Base-by-base conservation (phyloP, 306 rosid genomes). In the Cicer bijugum region DNA sequence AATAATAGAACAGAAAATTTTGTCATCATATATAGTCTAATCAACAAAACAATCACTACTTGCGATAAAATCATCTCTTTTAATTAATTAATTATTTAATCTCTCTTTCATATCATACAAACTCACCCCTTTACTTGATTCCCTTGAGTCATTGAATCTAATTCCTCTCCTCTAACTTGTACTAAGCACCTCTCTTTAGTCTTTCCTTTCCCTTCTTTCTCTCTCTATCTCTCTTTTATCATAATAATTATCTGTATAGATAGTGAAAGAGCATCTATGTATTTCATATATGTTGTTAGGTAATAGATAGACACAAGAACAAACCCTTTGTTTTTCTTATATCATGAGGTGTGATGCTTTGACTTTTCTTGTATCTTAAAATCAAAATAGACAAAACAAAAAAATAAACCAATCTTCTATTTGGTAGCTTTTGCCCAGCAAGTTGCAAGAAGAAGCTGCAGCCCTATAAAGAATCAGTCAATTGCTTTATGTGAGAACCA, bases 81-180 rank as follows among this genome's bases (percentile, higher is more conserved):
- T 23, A 57, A 57, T 57, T 67, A 60, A 52, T 46, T 46, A 62
- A 45, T 12, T 64, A 76, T 55, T 64, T 66, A 65, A 65, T 72
- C 57, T 43, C 66, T 50, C 64, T 80, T 11, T 74, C 68, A 40
- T 51, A 7, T 14, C 69, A 50, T 50, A 48, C 72, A 38, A 17
- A 66, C 44, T 28, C 44, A 12, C 44, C 12, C 79, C 81, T 81
- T 78, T 74, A 79, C 80, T 78, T 81, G 80, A 84, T 80, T 84
- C 88, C 85, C 57, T 40, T 75, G 68, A 23, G 73, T 51, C 63
- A 70, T 77, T 86, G 84, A 82, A 81, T 84, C 85, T 50, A 84
- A 84, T 82, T 82, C 88, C 82, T 67, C 79, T 56, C 65, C 72
- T 78, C 82, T 69, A 40, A 42, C 72, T 57, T 67, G n/a, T n/a